phyloP scores from a whole-genome alignment of 139 green algal species.

The Marvania coccoides region DNA sequence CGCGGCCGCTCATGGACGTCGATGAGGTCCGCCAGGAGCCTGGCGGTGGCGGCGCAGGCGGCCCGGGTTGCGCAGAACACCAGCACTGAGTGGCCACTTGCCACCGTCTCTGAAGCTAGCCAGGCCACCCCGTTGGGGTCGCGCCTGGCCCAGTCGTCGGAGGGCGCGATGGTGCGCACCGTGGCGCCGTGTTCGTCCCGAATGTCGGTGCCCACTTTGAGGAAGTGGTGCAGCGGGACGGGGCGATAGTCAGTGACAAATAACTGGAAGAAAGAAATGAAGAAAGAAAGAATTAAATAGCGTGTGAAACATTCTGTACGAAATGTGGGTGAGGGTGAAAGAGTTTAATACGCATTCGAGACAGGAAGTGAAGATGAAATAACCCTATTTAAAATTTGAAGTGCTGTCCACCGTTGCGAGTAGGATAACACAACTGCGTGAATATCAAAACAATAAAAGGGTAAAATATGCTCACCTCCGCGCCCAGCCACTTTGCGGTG shows the following conservation, averaged over 20 bases:
- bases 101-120: slow-evolving; percentile 59
- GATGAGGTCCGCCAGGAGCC: slow-evolving; percentile 15
- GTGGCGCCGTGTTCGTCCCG: slow-evolving; percentile 22
- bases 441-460: too few relatives aligned
- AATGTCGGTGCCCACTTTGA: slow-evolving; percentile 56
- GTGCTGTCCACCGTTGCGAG: too few relatives aligned
- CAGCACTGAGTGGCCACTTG: slow-evolving; percentile 66
- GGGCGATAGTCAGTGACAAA: slow-evolving; percentile 73
- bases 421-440: too few relatives aligned
- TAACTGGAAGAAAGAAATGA: too few relatives aligned
- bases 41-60: slow-evolving; percentile 30
- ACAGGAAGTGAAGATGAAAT: too few relatives aligned
- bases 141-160: slow-evolving; percentile 9
- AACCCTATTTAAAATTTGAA: too few relatives aligned
- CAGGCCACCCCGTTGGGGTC: slow-evolving; percentile 57
- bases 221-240: slow-evolving; percentile 64
- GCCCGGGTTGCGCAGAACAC: slow-evolving; percentile 78
- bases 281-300: too few relatives aligned
- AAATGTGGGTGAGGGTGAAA: too few relatives aligned
- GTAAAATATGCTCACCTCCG: slow-evolving; percentile 61
- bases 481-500: slow-evolving; percentile 78
- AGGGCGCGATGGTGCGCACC: slow-evolving; percentile 14
- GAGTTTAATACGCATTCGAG: too few relatives aligned
- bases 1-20: slow-evolving; percentile 34
- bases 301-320: too few relatives aligned